A percentile compares a stretch with the other conserved stretches of the same genome.
These are phyloP conservation scores for Backusella sp. DNA, from an alignment of 192 early-diverging fungal genomes.

Conservation along the genomic window DNA sequence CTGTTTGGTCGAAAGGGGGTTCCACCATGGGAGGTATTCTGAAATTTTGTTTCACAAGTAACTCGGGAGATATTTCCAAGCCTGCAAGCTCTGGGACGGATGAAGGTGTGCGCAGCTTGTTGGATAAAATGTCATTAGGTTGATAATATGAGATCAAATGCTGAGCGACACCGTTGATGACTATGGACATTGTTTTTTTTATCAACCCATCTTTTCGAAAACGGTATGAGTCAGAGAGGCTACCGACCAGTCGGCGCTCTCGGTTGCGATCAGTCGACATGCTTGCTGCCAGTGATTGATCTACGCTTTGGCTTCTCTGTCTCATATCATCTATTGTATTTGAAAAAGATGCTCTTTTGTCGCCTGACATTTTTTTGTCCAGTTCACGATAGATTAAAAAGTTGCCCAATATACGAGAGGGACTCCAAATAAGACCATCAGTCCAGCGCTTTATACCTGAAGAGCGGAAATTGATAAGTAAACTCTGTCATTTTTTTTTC, in stretches of 20 bases:
- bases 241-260: slow-evolving; percentile 55
- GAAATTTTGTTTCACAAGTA: slow-evolving; percentile 61
- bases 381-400: slow-evolving; percentile 82
- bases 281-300: neutral
- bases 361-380: slow-evolving; percentile 33
- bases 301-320: slow-evolving; percentile 15
- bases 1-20: slow-evolving; percentile 27
- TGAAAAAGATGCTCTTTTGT: slow-evolving; percentile 13
- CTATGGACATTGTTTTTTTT: slow-evolving; percentile 79
- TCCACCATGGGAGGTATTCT: slow-evolving; percentile 49
- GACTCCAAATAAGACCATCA: slow-evolving; percentile 80
- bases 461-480: neutral
- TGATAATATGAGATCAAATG: slow-evolving; percentile 60
- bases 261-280: slow-evolving; percentile 42
- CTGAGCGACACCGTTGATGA: slow-evolving; percentile 58
- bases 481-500: neutral
- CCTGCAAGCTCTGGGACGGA: slow-evolving; percentile 48
- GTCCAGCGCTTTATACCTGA: slow-evolving; percentile 84
- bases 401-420: slow-evolving; percentile 78
- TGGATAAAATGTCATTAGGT: slow-evolving; percentile 52
- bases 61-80: slow-evolving; percentile 58
- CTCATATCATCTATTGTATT: slow-evolving; percentile 2
- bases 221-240: slow-evolving; percentile 53
- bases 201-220: slow-evolving; percentile 66
- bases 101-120: slow-evolving; percentile 51